Base-by-base conservation (phyloP, 306 rosid species). In the Sechiopsis laciniata region DNA sequence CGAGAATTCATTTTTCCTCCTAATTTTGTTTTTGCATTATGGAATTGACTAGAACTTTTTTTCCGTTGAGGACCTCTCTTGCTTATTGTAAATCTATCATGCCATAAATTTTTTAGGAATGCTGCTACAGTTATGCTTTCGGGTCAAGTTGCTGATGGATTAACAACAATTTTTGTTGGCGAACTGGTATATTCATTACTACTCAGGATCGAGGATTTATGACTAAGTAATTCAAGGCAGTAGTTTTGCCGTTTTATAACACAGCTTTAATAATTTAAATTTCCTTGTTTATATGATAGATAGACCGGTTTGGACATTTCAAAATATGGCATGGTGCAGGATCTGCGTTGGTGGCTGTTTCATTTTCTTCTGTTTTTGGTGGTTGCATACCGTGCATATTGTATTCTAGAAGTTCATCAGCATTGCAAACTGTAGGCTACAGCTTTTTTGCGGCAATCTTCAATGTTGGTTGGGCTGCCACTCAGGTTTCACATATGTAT, bases 281-380 rank as follows among this genome's bases (percentile, higher is more conserved):
- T 46, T 68, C 61, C 71, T 40, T 40, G 13, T 72, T 81, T 72
- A 60, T 71, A 78, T 82, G 86, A 82, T 78, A 94, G 98, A 94
- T 94, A 81, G 98, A 94, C 82, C 82, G 95, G 72, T 94, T 90
- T 78, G 98, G 98, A 71, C 92, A 82, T 86, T 90, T 94, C 90
- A 90, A 94, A 83, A 79, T 90, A 83, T 94, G 98, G 97, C 98
- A 94, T 83, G 97, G 82, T 64, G 97, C 92, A n/a, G 98, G 98
- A 79, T 93, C 98, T 74, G 14, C 84, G 57, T 82, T 93, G 88
- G 98, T 93, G 75, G 96, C 98, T n/a, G 76, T 87, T 77, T 93
- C 98, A 58, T 93, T 93, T 89, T 93, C 98, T 81, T 93, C 98
- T 4, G 96, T 90, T 69, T 93, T 93, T 85, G 98, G 98, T 16